Base-by-base conservation (phyloP, 2,329 filamentous ascomycete genomes). In the Fusarium xyrophilum region DNA sequence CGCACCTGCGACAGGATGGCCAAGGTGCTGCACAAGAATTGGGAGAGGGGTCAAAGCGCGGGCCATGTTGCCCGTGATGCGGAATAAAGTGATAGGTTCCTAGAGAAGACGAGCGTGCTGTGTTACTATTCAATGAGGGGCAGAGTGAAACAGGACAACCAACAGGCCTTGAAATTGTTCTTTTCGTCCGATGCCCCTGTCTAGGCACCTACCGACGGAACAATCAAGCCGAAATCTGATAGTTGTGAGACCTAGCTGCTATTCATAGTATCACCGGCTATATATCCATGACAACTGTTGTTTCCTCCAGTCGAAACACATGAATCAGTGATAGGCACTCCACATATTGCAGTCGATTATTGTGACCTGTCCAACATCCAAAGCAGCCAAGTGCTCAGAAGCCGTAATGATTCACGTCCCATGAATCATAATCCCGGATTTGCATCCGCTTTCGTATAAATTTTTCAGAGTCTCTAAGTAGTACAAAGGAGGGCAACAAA, bases 1-100 rank as follows among this genome's bases (percentile, higher is more conserved):
- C 56, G 64, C 2, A 36, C 71, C 27, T 69, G 67, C 71, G 32
- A 15, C 19, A 48, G 42, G 10, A 33, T 65, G 30, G 60, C 44
- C 7, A 40, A 54, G 0, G 28, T 53, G 9, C 51, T 56, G 14
- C 47, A 67, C 14, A 36, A 11, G 23, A 67, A 44, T 12, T 73
- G 60, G 62, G 35, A 60, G 28, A 65, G 38, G 4, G 51, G 42
- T 0, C 66, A 73, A 23, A 14, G 12, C 21, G 27, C 12, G 6
- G 17, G 7, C 7, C 8, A 7, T 11, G 5, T 13, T 23, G 19
- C 13, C 14, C 2, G 21, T 42, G 14, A n/a, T 17, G 23, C n/a
- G 3, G 6, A n/a, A 25, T 48, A 35, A n/a, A 23, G 5, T 30
- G n/a, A 10, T 6, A 39, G 8, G 7, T 17, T 39, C 19, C 14